Conservation (phyloP, 2,329 filamentous ascomycete genomes). For the Aspergillus nomiae region DNA sequence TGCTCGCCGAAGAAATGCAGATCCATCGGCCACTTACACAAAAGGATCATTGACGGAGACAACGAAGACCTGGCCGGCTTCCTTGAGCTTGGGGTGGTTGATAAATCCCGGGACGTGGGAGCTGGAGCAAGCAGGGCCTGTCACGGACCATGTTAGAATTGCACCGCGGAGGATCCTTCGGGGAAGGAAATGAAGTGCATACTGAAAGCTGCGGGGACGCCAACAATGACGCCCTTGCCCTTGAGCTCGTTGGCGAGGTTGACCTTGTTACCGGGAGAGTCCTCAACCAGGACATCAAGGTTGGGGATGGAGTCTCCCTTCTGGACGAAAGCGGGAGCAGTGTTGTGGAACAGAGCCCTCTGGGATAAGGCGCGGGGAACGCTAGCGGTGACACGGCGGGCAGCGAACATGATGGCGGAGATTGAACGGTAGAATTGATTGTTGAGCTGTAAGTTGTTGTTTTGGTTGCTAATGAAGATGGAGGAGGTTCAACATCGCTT, state of each 20-base stretch:
- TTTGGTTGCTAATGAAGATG: background rate
- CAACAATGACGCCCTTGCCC: constrained; percentile 79
- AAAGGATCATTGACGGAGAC: constrained; percentile 93
- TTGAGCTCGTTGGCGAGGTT: constrained; percentile 78
- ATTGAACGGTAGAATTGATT: background rate
- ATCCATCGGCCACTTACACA: constrained; percentile 63
- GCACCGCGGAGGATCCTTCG: background rate
- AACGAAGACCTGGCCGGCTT: constrained; percentile 83
- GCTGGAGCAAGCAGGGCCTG: constrained; percentile 64
- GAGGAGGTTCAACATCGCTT: background rate
- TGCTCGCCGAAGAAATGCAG: background rate
- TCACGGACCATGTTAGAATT: background rate
- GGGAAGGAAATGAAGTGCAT: constrained; percentile 29
- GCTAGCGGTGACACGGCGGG: constrained; percentile 37
- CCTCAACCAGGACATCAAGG: constrained; percentile 76
- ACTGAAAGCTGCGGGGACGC: constrained; percentile 79
- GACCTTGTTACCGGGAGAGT: constrained; percentile 88
- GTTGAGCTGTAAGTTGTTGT: background rate
- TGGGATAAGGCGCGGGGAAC: constrained; percentile 34
- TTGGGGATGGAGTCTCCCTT: constrained; percentile 78
- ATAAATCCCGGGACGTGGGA: constrained; percentile 86
- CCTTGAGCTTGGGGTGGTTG: constrained; percentile 73
- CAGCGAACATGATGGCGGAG: constrained; percentile 37
- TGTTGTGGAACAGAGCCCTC: constrained; percentile 41
- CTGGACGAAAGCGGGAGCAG: constrained; percentile 58